Conservation (phyloP, 805 yeast species). For the Candida ponderosae region DNA sequence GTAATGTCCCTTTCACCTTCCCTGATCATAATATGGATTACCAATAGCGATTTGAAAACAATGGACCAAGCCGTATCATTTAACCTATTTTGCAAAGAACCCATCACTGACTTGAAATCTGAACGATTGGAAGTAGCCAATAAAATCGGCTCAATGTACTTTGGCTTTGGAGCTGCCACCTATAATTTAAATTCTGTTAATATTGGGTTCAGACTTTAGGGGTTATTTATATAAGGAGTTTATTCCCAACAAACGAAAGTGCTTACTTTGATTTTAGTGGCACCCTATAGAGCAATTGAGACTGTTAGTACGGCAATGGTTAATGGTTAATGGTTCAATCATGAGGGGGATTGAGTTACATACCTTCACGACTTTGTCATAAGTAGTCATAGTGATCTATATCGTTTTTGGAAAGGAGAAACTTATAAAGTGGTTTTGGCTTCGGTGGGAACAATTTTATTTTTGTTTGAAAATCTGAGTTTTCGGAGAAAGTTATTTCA, state of each 20-base stretch:
- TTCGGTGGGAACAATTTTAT: no score
- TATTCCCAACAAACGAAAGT: conserved; percentile 5
- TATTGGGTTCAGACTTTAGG: conserved; percentile 2
- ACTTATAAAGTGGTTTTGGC: no score
- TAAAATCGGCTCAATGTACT: conserved; percentile 89
- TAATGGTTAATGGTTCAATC: not conserved
- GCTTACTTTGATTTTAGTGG: conserved; percentile 50
- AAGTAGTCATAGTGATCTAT: conserved; percentile 48
- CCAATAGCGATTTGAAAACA: conserved; percentile 78
- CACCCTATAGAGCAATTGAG: conserved; percentile 33
- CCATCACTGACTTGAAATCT: conserved; percentile 63
- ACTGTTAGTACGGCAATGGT: conserved; percentile 3
- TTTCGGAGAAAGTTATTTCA: no score
- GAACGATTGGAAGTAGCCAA: conserved; percentile 29
- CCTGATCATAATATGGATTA: conserved; percentile 82
- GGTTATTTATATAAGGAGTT: not conserved
- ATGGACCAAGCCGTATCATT: conserved; percentile 87
- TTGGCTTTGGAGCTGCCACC: conserved; percentile 97
- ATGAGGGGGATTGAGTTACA: conserved; percentile 5
- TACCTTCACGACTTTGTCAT: conserved; percentile 67
- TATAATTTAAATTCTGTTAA: conserved; percentile 14
- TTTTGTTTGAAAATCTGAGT: no score
- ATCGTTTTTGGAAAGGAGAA: no score
- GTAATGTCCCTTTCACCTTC: conserved; percentile 84
- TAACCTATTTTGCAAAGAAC: conserved; percentile 51